Evolutionary conservation across 805 yeast species (phyloP), one percentile per base, ranked within the genome.

Genomic region (Priceomyces fermenticarens): DNA sequence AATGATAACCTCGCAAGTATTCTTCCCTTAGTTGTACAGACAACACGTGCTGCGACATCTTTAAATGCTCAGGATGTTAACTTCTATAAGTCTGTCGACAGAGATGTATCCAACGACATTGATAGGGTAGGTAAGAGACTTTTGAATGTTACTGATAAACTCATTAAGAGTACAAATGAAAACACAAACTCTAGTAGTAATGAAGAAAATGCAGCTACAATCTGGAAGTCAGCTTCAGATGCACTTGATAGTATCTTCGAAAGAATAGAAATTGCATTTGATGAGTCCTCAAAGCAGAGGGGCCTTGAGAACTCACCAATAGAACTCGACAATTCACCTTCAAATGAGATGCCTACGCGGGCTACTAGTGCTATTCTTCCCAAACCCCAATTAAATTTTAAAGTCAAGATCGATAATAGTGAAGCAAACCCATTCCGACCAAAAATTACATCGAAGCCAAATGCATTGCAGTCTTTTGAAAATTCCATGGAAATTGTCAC

Each of bases 51-150:
- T 2, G 73, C 95, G 0, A 69, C 83, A 3, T 80, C 85, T 2
- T 60, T 90, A 32, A 85, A 86, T 2, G 78, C 88, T 0, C 85
- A 85, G 41, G 98, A 91, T 65, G 73, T 89, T n/a, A 78, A 75
- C 25, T 93, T 90, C 54, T 79, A 81, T 59, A 68, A 73, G 35
- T 79, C 86, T 35, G 55, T 88, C 10, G 91, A 87, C 52, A 52
- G 65, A 3, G 54, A 58, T 1, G 54, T 81, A 10, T 61, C 71
- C 7, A 46, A 54, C 0, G 55, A 70, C 10, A 57, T 81, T 36
- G 68, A 69, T 8, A 48, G 49, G 1, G 54, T 76, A 0, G 70
- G 81, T 3, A 56, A 60, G 11, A 59, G 67, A 14, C 41, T 85
- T 4, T 54, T 79, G 17, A 60, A 57, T 1, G 46, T 79, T 4